Evolutionary conservation across 352 stramenopile genomes (phyloP).

Genomic region (Globisporangium splendens): DNA sequence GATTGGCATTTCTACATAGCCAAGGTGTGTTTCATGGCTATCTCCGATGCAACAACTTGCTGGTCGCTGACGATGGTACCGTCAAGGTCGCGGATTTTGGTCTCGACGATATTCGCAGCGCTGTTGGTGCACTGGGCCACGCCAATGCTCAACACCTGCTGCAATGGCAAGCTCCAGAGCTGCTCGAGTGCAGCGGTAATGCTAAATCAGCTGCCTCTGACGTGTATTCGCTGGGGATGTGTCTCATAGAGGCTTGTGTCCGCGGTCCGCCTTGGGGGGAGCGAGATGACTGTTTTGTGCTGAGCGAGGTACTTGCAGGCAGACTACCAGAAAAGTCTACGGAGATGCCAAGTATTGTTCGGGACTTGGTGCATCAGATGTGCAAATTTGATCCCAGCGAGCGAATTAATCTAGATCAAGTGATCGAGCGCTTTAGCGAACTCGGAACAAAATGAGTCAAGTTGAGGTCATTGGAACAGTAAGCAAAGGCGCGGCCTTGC

Average conservation of each 20-base stretch:
- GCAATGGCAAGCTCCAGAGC: constrained; percentile 23
- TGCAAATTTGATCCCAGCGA: no score
- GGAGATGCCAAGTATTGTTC: no score
- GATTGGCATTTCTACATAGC: constrained; percentile 5
- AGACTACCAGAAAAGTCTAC: no score
- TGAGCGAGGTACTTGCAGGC: constrained; percentile 2
- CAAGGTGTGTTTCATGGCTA: constrained; percentile 13
- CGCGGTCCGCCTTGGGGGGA: constrained; percentile 17
- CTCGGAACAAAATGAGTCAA: no score
- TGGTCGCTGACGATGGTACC: constrained; percentile 23
- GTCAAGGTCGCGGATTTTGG: constrained; percentile 26
- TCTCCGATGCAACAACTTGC: constrained; percentile 30
- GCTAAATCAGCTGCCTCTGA: constrained; percentile 15
- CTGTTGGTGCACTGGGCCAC: neutral
- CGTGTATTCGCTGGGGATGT: constrained; percentile 29
- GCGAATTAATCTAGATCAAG: no score
- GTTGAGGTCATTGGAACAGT: no score
- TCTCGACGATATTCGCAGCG: constrained; percentile 9
- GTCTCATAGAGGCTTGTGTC: constrained; percentile 22
- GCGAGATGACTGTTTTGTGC: constrained; percentile 7
- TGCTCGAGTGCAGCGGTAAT: constrained; percentile 1
- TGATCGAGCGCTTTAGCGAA: no score
- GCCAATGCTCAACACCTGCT: constrained; percentile 7
- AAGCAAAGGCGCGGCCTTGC: no score
- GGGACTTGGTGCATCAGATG: constrained; percentile 5